phyloP scores from a whole-genome alignment of 495 filamentous ascomycete genomes.

The Physcia stellaris region DNA sequence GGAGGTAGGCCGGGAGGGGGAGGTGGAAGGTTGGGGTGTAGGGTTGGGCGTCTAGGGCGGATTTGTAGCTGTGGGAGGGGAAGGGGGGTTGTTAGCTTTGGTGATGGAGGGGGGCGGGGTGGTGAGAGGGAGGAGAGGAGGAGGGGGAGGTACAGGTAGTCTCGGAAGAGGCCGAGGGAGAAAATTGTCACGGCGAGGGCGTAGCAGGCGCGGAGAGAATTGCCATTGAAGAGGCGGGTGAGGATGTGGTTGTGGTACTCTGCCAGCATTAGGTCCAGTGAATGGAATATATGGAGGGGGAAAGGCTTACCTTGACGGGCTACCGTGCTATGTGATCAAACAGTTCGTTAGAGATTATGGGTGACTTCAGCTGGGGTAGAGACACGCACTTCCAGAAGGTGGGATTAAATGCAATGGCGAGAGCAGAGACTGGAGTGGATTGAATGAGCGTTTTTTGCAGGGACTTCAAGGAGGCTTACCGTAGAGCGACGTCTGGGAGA shows the following conservation, averaged over 20 bases:
- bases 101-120: constrained; percentile 18
- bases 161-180: constrained; percentile 75
- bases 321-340: constrained; percentile 23
- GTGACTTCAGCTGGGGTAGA: not conserved
- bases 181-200: constrained; percentile 81
- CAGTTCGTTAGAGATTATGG: not conserved
- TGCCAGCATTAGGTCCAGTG: constrained; percentile 24
- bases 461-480: constrained; percentile 16
- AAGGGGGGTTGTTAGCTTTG: constrained; percentile 20
- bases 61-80: constrained; percentile 39
- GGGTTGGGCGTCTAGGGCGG: constrained; percentile 66
- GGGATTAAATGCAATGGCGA: constrained; percentile 40
- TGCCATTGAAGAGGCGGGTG: constrained; percentile 74
- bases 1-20: constrained; percentile 45
- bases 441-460: not conserved
- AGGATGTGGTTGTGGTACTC: constrained; percentile 86
- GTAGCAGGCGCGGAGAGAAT: constrained; percentile 75
- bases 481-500: constrained; percentile 31
- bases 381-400: constrained; percentile 43
- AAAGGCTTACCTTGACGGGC: constrained; percentile 30
- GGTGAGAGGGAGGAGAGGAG: constrained; percentile 31
- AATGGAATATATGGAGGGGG: not conserved
- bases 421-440: constrained; percentile 26
- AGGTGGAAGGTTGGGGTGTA: constrained; percentile 48
- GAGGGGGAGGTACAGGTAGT: constrained; percentile 43